Conservation (phyloP, 768 basidiomycete genomes). For the Phanerodontia chrysosporium region DNA sequence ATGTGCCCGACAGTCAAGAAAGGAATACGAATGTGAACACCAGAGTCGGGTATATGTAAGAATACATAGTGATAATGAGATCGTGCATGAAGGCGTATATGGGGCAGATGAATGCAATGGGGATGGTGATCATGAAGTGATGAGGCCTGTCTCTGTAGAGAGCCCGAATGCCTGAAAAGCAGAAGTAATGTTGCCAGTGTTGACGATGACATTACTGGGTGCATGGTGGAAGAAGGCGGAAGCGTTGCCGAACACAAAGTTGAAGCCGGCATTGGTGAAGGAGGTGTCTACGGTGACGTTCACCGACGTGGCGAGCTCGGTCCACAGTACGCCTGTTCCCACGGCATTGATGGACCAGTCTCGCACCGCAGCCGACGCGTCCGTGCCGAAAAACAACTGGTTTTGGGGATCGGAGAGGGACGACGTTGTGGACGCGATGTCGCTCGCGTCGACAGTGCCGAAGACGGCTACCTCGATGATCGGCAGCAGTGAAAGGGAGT, state of each 20-base stretch:
- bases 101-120: not conserved
- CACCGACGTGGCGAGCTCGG: conserved; percentile 46
- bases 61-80: not conserved
- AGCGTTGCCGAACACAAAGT: conserved; percentile 43
- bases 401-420: conserved; percentile 48
- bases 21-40: not conserved
- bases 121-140: not conserved
- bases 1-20: not conserved
- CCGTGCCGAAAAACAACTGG: conserved; percentile 57
- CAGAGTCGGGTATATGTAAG: not conserved
- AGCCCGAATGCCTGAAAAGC: conserved; percentile 30
- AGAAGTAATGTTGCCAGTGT: conserved; percentile 41
- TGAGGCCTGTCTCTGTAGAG: not conserved
- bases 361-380: conserved; percentile 42
- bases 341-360: conserved; percentile 48
- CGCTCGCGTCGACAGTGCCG: conserved; percentile 45
- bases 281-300: conserved; percentile 47
- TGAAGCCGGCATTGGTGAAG: conserved; percentile 41
- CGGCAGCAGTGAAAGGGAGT: conserved; percentile 44
- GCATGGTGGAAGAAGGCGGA: conserved; percentile 26
- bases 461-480: conserved; percentile 62
- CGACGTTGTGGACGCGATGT: conserved; percentile 44
- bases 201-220: conserved; percentile 23
- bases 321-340: conserved; percentile 40
- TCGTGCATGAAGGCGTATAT: not conserved